Base-by-base conservation (phyloP, 495 filamentous ascomycete species). In the Achaetomiella virescens region DNA sequence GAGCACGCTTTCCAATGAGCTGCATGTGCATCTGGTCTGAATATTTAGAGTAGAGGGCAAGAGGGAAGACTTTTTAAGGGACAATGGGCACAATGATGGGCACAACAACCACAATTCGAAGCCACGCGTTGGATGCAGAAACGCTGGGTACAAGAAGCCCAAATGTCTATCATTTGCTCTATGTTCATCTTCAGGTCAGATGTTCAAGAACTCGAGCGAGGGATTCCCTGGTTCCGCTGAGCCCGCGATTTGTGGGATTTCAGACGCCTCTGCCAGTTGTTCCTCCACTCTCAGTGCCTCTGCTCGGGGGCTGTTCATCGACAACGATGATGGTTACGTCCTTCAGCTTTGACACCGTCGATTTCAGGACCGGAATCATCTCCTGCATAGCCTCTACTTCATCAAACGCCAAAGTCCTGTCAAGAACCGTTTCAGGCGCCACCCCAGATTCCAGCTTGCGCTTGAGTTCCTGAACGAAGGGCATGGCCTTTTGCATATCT, bases 401-500 rank as follows among this genome's bases (percentile, higher is more conserved):
- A 17, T 35, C 45, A 33, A 48, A 33, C 45, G 1, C 27, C 45
- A 33, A 8, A 15, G 2, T 8, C 17, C n/a, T 10, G n/a, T 35
- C 45, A 6, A 33, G n/a, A 25, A 33, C 45, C 45, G 9, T 4
- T 4, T 10, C 45, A 1, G 14, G 12, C 22, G 5, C 22, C 5
- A 2, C 45, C 12, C 24, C 45, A 10, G 15, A 17, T 8, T 48
- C 29, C 27, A 48, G 2, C 27, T 35, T 33, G 27, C 29, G 27
- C 45, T 48, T 95, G 44, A 97, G 70, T 1, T 63, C 70, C 69
- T 96, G 89, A 3, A 96, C 80, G 63, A 96, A 97, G 2, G 91
- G 90, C 91, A 96, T 96, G 18, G 87, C 90, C 69, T 89, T 88
- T 80, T 96, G 96, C 78, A 85, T 87, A 67, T 95, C 91, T 24